phyloP scores from a whole-genome alignment of 2,329 filamentous ascomycete genomes.

The Penicillium sp. region DNA sequence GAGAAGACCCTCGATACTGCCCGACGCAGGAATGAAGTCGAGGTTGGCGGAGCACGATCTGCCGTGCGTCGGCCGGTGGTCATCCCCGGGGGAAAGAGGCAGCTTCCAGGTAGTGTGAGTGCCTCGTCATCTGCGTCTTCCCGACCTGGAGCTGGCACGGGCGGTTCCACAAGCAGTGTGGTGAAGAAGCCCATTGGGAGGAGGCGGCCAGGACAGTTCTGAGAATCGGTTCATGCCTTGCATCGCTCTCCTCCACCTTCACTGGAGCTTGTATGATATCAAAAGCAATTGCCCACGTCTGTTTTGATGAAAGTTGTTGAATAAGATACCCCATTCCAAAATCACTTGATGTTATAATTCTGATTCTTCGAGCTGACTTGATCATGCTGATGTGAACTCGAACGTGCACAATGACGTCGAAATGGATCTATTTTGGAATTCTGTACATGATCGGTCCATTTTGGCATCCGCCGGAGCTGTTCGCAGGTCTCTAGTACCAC shows the following conservation, averaged over 20 bases:
- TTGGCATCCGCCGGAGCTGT: too few relatives aligned
- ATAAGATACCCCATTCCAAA: slow-evolving; percentile 10
- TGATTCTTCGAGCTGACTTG: background rate
- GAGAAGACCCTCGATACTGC: slow-evolving; percentile 31
- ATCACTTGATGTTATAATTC: background rate
- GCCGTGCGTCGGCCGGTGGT: slow-evolving; percentile 31
- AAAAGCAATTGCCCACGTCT: too few relatives aligned
- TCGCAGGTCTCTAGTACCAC: too few relatives aligned
- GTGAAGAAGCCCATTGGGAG: slow-evolving; percentile 35
- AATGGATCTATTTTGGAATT: background rate
- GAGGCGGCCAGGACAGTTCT: slow-evolving; percentile 33
- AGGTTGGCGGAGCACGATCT: slow-evolving; percentile 23
- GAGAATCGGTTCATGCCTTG: background rate
- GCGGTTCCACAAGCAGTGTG: slow-evolving; percentile 30
- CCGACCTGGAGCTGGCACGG: slow-evolving; percentile 16
- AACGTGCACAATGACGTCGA: background rate
- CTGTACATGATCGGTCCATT: too few relatives aligned
- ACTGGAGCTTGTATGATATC: too few relatives aligned
- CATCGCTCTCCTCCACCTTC: too few relatives aligned
- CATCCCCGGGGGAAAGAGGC: slow-evolving; percentile 17
- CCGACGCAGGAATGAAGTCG: slow-evolving; percentile 32
- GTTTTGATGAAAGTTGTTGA: background rate
- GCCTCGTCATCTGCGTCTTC: slow-evolving; percentile 23
- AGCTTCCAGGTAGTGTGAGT: slow-evolving; percentile 24
- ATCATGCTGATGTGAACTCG: too few relatives aligned